phyloP scores from a whole-genome alignment of 1,284 basidiomycete genomes.

The Ceratobasidium sp. region DNA sequence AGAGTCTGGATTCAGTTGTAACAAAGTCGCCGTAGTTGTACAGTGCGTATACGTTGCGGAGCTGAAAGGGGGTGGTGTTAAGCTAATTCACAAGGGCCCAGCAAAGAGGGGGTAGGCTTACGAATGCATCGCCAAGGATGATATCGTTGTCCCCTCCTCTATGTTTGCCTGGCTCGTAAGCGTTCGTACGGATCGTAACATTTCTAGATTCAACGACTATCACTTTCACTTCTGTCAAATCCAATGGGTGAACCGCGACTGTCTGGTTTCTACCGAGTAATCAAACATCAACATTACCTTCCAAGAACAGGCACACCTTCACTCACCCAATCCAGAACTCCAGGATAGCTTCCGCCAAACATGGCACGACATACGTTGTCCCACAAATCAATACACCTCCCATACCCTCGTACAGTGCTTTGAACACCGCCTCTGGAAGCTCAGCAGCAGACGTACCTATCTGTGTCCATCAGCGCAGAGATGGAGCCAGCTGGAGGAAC shows the following conservation, averaged over 20 bases:
- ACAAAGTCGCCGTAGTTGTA: constrained; percentile 43
- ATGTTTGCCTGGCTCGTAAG: constrained; percentile 6
- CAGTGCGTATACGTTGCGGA: constrained; percentile 37
- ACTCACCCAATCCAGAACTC: constrained; percentile 29
- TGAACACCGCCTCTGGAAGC: constrained; percentile 16
- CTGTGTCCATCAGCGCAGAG: constrained; percentile 33
- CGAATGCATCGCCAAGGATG: constrained; percentile 37
- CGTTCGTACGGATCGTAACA: constrained; percentile 6
- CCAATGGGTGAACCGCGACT: constrained; percentile 18
- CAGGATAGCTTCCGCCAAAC: constrained; percentile 13
- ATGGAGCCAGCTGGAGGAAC: constrained; percentile 18
- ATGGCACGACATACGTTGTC: constrained; percentile 21
- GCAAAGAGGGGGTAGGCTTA: not conserved
- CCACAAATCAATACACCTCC: constrained; percentile 24
- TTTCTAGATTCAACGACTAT: not conserved
- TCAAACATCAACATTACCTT: not conserved
- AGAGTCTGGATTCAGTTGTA: constrained; percentile 4
- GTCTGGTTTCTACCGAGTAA: constrained; percentile 6
- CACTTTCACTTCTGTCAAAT: not conserved
- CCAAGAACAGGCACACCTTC: not conserved
- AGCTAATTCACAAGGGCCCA: no score
- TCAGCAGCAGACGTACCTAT: constrained; percentile 32
- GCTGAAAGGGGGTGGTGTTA: not conserved
- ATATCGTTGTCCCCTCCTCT: constrained; percentile 20
- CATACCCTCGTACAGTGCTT: constrained; percentile 22